Conservation (phyloP, 805 yeast genomes). For the Spathaspora arborariae region DNA sequence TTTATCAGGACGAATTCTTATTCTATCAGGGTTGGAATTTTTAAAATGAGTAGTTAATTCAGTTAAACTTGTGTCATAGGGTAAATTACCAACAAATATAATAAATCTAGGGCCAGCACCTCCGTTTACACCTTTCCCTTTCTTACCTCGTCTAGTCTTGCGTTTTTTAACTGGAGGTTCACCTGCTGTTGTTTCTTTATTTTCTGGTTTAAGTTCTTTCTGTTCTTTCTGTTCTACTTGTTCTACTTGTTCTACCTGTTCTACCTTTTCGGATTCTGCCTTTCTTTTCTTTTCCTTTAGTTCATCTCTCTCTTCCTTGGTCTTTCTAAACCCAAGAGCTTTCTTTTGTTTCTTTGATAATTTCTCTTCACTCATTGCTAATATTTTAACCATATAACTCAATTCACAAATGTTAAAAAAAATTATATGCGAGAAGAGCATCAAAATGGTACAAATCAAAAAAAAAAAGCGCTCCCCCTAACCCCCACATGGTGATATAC, state of each 20-base stretch:
- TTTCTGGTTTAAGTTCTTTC: conserved; percentile 19
- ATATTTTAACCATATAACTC: not conserved
- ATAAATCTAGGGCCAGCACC: conserved; percentile 64
- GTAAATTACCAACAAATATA: conserved; percentile 87
- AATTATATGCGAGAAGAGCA: conserved; percentile 9
- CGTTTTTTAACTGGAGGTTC: conserved; percentile 52
- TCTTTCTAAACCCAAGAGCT: conserved; percentile 53
- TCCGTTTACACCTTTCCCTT: conserved; percentile 53
- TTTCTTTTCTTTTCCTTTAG: conserved; percentile 26
- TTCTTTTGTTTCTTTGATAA: conserved; percentile 65
- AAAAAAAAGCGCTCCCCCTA: conserved; percentile 6
- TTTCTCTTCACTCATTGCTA: conserved; percentile 23
- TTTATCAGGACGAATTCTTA: conserved; percentile 78
- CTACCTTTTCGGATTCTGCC: conserved; percentile 21
- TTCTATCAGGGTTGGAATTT: conserved; percentile 63
- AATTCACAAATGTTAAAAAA: not conserved
- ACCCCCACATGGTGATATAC: conserved; percentile 6
- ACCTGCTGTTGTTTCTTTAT: conserved; percentile 14
- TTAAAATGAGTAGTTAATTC: conserved; percentile 72
- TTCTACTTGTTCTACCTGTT: conserved; percentile 35
- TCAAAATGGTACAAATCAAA: not conserved
- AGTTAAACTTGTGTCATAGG: conserved; percentile 61
- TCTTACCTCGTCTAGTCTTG: conserved; percentile 75
- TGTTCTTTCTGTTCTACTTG: conserved; percentile 25
- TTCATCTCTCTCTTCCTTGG: conserved; percentile 38